A percentile compares a stretch with the other conserved stretches of the same genome.
These are phyloP conservation scores for Breynia disticha DNA, from an alignment of 441 rosid genomes.

Conservation along the genomic window DNA sequence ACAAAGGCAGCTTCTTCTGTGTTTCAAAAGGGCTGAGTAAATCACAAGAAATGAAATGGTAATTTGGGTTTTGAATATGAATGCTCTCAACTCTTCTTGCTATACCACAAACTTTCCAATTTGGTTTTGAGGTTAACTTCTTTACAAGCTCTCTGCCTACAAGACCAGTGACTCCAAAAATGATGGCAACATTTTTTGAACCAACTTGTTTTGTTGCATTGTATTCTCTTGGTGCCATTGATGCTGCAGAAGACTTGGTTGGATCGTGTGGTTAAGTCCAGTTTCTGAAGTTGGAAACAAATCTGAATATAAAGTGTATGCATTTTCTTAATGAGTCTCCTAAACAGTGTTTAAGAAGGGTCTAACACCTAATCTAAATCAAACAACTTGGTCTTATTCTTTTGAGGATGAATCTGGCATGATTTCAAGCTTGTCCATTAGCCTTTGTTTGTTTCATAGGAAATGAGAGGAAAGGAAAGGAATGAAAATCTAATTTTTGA, in stretches of 20 bases:
- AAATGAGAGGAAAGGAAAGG: too few species aligned
- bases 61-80: conserved; percentile 28
- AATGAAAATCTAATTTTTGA: too few species aligned
- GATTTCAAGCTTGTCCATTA: conserved; percentile 10
- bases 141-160: conserved; percentile 48
- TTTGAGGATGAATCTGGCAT: conserved; percentile 15
- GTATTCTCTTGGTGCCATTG: conserved; percentile 19
- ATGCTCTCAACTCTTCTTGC: conserved; percentile 36
- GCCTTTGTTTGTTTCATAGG: conserved; percentile 10
- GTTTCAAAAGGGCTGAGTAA: conserved; percentile 52
- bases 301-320: not conserved
- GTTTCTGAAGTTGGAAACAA: not conserved
- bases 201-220: conserved; percentile 6
- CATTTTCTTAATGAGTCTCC: not conserved
- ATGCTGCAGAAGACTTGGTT: not conserved
- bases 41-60: conserved; percentile 72
- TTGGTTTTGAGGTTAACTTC: conserved; percentile 25
- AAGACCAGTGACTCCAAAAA: conserved; percentile 56
- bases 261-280: not conserved
- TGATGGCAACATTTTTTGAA: conserved; percentile 28
- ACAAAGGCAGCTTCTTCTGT: conserved; percentile 27
- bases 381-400: conserved; percentile 7
- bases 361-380: conserved; percentile 9
- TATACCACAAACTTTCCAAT: conserved; percentile 54
- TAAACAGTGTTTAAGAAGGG: conserved; percentile 5